Base-by-base conservation (phyloP, 306 rosid species). In the Fragaria ananassa region DNA sequence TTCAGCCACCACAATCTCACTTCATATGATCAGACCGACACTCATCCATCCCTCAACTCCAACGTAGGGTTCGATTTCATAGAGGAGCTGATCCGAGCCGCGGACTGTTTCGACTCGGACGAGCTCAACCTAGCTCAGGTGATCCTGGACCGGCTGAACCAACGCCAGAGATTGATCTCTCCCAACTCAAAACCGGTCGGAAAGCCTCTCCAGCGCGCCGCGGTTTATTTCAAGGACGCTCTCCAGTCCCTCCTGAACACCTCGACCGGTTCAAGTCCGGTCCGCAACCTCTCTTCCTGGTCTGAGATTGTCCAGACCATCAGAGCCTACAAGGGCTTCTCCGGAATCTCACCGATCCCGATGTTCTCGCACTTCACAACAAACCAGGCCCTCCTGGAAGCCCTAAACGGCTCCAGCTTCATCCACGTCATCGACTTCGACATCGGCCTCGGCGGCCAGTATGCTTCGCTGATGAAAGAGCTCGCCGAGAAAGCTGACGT, bases 301-400 rank as follows among this genome's bases (percentile, higher is more conserved):
- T 79, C 86, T n/a, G 97, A 93, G 19, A 88, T 91, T 53, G 97
- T 93, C 14, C 88, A 91, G 25, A 68, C 91, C 29, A 89, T 93
- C 79, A 78, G 61, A 69, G 85, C 96, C 65, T 82, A 89, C 83
- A 91, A 87, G 75, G 85, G 87, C 71, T 93, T 91, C 84, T 93
- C 93, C 0, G 87, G 81, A 13, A 91, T 88, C 18, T 93, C 97
- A 0, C 96, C 98, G 1, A 87, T 91, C 37, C 91, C 98, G 0
- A 87, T 91, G 93, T 93, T 93, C 79, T 88, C 97, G 1, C 91
- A 89, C 81, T 91, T 93, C 88, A 93, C 97, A 11, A 88, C 93
- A 23, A 93, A 93, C 54, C 98, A 93, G 66, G 91, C 95, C 1
- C 93, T 93, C 53, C 92, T 93, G 3, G 98, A 93, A 74, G 91